Percentiles rank a stretch among this genome's conserved stretches.
These are phyloP conservation scores for Malus sylvestris DNA, from an alignment of 306 rosid species.

Conservation along the genomic window DNA sequence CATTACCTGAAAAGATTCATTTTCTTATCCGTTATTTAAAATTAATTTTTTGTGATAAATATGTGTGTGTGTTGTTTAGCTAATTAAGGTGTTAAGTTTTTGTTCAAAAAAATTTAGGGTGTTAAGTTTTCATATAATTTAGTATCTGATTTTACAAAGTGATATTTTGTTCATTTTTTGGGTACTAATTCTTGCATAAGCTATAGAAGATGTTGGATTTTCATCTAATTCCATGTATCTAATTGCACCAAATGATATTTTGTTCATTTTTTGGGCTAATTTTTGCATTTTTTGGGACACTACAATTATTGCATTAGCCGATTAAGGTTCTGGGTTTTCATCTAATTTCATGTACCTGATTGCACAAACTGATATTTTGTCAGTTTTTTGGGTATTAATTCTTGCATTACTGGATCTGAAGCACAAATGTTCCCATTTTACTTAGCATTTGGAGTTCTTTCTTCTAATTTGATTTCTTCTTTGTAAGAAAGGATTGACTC, in stretches of 20 bases:
- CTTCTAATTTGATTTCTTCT: background rate
- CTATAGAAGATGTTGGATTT: too few species aligned
- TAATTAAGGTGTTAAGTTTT: background rate
- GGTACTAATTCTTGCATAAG: background rate
- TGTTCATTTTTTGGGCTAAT: background rate
- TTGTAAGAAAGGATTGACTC: background rate
- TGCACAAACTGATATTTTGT: background rate
- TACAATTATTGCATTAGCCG: background rate
- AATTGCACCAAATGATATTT: background rate
- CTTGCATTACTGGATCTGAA: background rate
- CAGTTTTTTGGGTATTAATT: background rate
- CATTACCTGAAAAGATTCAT: background rate
- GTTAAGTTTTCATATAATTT: background rate
- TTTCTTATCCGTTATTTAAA: background rate
- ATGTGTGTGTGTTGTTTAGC: background rate
- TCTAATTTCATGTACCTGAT: background rate
- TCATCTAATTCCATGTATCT: too few species aligned
- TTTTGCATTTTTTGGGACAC: background rate
- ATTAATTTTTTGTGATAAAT: background rate
- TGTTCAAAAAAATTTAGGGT: too few species aligned
- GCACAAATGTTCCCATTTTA: background rate
- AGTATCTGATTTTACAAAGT: background rate
- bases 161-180: background rate
- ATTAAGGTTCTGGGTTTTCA: background rate
- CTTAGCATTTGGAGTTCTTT: background rate